Evolutionary conservation across 2,329 filamentous ascomycete species (phyloP), one percentile per base, ranked within the genome.

Genomic region (Colletotrichum endophyticum): DNA sequence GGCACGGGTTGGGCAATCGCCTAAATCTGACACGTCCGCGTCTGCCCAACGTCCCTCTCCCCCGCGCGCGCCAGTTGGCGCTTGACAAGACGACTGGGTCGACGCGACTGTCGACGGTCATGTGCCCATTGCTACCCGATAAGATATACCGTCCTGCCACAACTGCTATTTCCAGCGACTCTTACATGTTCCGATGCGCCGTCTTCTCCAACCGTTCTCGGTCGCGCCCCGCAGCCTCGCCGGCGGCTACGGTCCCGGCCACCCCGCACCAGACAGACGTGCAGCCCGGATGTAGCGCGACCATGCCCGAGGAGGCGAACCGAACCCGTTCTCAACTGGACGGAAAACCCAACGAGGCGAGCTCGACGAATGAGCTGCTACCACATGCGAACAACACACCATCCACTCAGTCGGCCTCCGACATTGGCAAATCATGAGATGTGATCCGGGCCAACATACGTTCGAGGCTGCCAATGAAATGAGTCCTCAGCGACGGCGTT

Each of bases 301-400:
- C 69, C 68, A 63, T 64, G 28, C 59, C 39, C 30, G 36, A 64
- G 39, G 62, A 25, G 36, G 30, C 44, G 36, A 64, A 16, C 59
- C 30, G 61, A 64, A 8, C 27, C 44, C 57, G 68, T 61, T 66
- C 59, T 72, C 61, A 44, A 66, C 69, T 56, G 61, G 59, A 72
- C 61, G 3, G 39, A 32, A 63, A 56, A 44, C 69, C 69, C 69
- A 57, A 72, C 69, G 61, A 72, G 69, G 69, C 69, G 69, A 72
- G 39, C 30, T 49, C 16, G 69, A 66, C 69, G 69, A 72, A 72
- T 72, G 27, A 66, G 6, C 53, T 44, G 8, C 13, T 61, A 56
- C 64, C 69, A 66, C 69, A 66, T 66, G 53, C 59, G 36, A 53
- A 66, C 61, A 72, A 36, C 69, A 64, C 69, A 66, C 69, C 69